These are phyloP conservation scores for Lasiodiplodia sp. DNA, from an alignment of 2,329 filamentous ascomycete genomes.

Conservation along the genomic window DNA sequence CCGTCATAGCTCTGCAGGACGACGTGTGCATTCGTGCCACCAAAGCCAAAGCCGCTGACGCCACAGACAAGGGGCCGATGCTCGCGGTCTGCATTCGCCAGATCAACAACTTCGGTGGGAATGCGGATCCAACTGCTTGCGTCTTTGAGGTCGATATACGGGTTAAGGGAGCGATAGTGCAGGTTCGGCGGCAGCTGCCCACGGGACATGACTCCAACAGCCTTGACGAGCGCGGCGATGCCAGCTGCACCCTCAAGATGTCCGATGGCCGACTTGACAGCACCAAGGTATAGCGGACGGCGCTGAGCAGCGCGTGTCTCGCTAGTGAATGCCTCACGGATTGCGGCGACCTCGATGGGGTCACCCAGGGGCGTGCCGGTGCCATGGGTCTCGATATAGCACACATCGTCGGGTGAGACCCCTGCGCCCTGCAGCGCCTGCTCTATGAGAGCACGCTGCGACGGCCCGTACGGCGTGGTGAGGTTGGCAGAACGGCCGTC, in stretches of 20 bases:
- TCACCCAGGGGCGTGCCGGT: conserved; percentile 25
- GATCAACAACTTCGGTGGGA: not conserved
- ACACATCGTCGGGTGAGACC: conserved; percentile 37
- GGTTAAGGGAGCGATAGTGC: not conserved
- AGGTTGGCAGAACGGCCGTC: conserved; percentile 58
- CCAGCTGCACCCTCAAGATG: conserved; percentile 47
- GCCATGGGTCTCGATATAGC: conserved; percentile 40
- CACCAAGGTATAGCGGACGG: too few relatives aligned
- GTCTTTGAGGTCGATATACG: not conserved
- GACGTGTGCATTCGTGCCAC: conserved; percentile 32
- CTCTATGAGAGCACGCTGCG: conserved; percentile 47
- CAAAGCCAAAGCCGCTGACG: conserved; percentile 33
- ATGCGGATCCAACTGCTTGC: not conserved
- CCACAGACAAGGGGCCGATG: conserved; percentile 21
- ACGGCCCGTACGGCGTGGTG: conserved; percentile 46
- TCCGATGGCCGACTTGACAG: conserved; percentile 48
- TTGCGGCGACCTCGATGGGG: conserved; percentile 30
- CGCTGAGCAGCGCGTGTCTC: not conserved
- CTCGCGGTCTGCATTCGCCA: not conserved
- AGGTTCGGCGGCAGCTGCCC: conserved; percentile 43
- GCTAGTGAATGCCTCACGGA: not conserved
- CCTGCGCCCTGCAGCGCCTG: conserved; percentile 45
- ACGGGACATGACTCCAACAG: conserved; percentile 47
- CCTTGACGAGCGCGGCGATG: conserved; percentile 44
- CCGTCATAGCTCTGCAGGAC: conserved; percentile 26